Evolutionary conservation across 352 stramenopile species (phyloP), one percentile per base, ranked within the genome.

Genomic region (Globisporangium okanoganense): DNA sequence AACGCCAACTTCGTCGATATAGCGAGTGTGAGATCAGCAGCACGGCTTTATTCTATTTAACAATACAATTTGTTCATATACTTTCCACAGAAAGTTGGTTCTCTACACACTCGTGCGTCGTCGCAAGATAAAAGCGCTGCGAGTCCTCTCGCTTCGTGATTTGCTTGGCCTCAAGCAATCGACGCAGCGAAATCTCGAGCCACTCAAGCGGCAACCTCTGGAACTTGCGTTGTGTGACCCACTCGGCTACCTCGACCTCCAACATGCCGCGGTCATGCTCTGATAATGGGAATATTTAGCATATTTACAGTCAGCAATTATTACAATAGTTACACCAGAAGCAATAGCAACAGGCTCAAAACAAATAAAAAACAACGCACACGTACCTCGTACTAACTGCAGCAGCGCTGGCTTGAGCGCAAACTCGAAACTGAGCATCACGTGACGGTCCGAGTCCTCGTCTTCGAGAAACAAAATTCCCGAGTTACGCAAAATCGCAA

Each of bases 381-480:
- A 61, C 68, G 20, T 56, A 87, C 81, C 66, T 71, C 20, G 50
- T 0, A 88, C 40, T 13, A 76, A 53, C 9, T 68, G 61, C 14
- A 84, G 50, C 41, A 92, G 61, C 25, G 70, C 70, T 29, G 82
- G 79, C 14, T 66, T 72, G 18, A 92, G 65, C 5, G 56, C 64
- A 18, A 69, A 65, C 38, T 82, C 66, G 49, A 78, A 84, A 25
- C 60, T 89, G 27, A 89, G 61, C 25, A 92, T 53, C n/a, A 82
- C 50, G 61, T 92, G 74, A 6, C 64, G 59, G 66, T 92, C 82
- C 0, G 66, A 56, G 29, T 71, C 67, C 22, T 71, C 55, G 44
- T 92, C 71, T 69, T 88, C 73, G 31, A 92, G 67, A 41, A 76
- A 84, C 24, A 92, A 57, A 13, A 92, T 60, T 0, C 82, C 82